Evolutionary conservation across 2,329 filamentous ascomycete species (phyloP).

Genomic region (Periconia digitata): DNA sequence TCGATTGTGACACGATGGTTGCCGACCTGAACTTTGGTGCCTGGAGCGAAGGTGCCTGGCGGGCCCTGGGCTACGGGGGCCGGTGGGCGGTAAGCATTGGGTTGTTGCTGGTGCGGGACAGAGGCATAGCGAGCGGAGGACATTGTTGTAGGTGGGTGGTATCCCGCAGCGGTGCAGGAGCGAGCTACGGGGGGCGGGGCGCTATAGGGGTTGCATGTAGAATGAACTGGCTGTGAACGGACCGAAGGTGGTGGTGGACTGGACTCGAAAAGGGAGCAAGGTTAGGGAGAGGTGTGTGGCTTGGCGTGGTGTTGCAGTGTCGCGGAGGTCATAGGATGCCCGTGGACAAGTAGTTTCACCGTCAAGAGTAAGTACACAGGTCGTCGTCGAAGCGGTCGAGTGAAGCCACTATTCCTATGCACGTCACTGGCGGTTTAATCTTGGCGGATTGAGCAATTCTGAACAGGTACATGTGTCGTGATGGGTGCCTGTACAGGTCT

Average conservation of each 20-base stretch:
- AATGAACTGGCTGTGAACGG: constrained; percentile 8
- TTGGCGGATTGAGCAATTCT: too few relatives aligned
- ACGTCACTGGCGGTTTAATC: too few relatives aligned
- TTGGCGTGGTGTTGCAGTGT: constrained; percentile 11
- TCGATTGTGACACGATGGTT: constrained; percentile 91
- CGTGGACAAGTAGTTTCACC: too few relatives aligned
- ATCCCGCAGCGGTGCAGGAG: constrained; percentile 39
- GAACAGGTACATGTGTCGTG: too few relatives aligned
- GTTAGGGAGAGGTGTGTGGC: too few relatives aligned
- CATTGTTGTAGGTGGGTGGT: constrained; percentile 38
- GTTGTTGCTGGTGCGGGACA: constrained; percentile 38
- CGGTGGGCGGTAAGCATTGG: constrained; percentile 34
- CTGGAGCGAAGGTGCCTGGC: constrained; percentile 81
- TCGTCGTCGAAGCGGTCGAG: too few relatives aligned
- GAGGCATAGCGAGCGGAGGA: constrained; percentile 43
- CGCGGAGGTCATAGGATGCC: constrained; percentile 23
- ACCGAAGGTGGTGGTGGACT: constrained; percentile 4
- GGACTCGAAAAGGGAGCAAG: constrained; percentile 11
- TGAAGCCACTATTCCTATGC: too few relatives aligned
- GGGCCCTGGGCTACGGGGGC: constrained; percentile 42
- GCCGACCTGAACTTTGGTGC: constrained; percentile 96
- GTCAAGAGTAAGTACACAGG: too few relatives aligned
- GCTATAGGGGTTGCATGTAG: constrained; percentile 40
- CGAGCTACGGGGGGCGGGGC: constrained; percentile 17
- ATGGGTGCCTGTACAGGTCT: too few relatives aligned